Evolutionary conservation across 352 stramenopile genomes (phyloP), one percentile per base, ranked within the genome.

Genomic region (Bremia lactucae): DNA sequence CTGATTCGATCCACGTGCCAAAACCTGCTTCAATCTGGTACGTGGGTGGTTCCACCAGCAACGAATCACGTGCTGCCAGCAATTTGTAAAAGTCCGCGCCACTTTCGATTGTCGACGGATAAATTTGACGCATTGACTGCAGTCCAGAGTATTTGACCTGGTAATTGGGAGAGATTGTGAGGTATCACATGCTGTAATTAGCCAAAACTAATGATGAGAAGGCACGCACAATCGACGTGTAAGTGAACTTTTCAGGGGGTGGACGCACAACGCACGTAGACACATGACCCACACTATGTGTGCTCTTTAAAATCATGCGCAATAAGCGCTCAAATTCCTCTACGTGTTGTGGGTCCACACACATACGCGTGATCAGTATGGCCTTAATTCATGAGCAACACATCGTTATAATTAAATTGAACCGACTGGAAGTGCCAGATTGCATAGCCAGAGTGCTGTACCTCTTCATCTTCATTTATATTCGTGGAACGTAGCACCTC

Each of bases 21-120:
- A 88, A 88, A 13, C 77, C 77, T 36, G 72, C 72, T 67, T 89
- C 77, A 53, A 89, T 86, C 46, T 89, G 74, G 46, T 89, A 89
- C 4, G 72, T 89, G 0, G 77, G 77, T 2, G 77, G 77, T 52
- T 86, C 74, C 9, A 85, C 34, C 19, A 89, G 54, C 53, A 89
- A 61, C 44, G 77, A 87, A 37, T 89, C 77, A 7, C 77, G 65
- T 19, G 77, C 68, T 16, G 77, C 69, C 20, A 89, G 45, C 10
- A 89, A 54, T 46, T 89, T 89, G 56, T 84, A 85, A 38, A 89
- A 83, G 28, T 89, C 74, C 29, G 82, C 58, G 9, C 65, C 68
- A 42, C 45, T 79, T 37, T 86, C 71, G 5, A 79, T 58, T 9
- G 56, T 80, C 2, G 69, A 65, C 39, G 73, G 73, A 33, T 82